Percentiles rank a stretch among this genome's conserved stretches.
Evolutionary conservation across 2,329 filamentous ascomycete genomes (phyloP).

Genomic region (Ceratocystis cubensis): DNA sequence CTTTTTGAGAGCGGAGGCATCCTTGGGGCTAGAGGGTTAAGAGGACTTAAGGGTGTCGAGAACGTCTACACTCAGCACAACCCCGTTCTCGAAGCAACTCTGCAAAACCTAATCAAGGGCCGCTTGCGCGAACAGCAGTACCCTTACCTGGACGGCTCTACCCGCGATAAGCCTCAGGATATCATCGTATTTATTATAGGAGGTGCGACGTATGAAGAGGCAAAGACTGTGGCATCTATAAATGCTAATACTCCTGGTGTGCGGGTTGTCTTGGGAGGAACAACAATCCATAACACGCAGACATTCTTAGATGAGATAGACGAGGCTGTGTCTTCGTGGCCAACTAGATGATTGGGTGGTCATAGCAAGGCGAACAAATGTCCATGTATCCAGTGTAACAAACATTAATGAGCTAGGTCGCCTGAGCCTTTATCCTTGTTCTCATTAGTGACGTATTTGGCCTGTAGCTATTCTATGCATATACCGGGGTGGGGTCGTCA

Average conservation of each 20-base stretch:
- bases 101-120: constrained; percentile 90
- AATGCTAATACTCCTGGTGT: constrained; percentile 85
- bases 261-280: constrained; percentile 79
- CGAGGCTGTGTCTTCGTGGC: constrained; percentile 77
- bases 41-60: constrained; percentile 91
- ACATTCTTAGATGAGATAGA: constrained; percentile 87
- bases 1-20: constrained; percentile 86
- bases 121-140: constrained; percentile 75
- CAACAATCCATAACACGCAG: constrained; percentile 72
- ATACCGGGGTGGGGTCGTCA: constrained; percentile 11
- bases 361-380: background rate
- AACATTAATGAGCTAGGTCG: background rate
- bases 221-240: constrained; percentile 87
- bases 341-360: constrained; percentile 27
- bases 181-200: constrained; percentile 91
- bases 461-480: constrained; percentile 9
- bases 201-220: constrained; percentile 90
- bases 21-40: constrained; percentile 65
- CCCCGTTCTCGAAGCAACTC: constrained; percentile 68
- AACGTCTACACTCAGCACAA: constrained; percentile 99
- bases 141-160: constrained; percentile 84
- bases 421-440: background rate
- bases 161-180: constrained; percentile 90
- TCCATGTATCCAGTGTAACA: background rate
- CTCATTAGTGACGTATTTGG: constrained; percentile 1